Base-by-base conservation (phyloP, 192 early-diverging fungal species). In the Coemansia sp. region DNA sequence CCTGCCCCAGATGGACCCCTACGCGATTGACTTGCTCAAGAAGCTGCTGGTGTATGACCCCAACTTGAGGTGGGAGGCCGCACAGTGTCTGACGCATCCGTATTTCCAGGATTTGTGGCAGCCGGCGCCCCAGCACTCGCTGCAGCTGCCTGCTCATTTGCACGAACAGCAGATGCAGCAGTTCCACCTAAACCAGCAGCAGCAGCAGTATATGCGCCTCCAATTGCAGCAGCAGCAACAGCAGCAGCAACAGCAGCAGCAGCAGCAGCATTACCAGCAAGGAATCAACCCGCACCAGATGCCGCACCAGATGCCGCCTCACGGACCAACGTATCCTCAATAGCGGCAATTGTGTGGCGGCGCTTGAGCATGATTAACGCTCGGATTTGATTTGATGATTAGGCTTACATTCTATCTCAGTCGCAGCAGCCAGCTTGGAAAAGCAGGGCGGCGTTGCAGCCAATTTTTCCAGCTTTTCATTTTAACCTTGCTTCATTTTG, bases 21-120 rank as follows among this genome's bases (percentile, higher is more conserved):
- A 77, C 43, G 89, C 81, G n/a, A 68, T 88, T 58, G 88, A 89
- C 54, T 51, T 92, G 50, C 63, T 92, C 40, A 85, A 80, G 65
- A 78, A 84, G 47, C 80, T 92, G 67, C 65, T 89, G 43, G 83
- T 83, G 53, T 90, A 88, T 55, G 84, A 91, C 45, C 89, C 88
- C 13, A 54, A 48, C 6, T 9, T 48, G 42, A 63, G 74, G 15
- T 77, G 74, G 67, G 62, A 70, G 32, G 67, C 67, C 6, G 45
- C 45, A 23, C 58, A 40, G 29, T 77, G 74, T 19, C 38, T 77
- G 34, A 47, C 52, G 0, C 74, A 77, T 33, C 63, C 63, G 37
- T 77, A 70, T 26, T 77, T 77, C 48, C 67, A 66, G 51, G 67
- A 77, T 0, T 56, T 70, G 40, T 70, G 63, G 63, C 74, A 69